Conservation (phyloP, 345 rosid genomes). For the Brassica carinata region DNA sequence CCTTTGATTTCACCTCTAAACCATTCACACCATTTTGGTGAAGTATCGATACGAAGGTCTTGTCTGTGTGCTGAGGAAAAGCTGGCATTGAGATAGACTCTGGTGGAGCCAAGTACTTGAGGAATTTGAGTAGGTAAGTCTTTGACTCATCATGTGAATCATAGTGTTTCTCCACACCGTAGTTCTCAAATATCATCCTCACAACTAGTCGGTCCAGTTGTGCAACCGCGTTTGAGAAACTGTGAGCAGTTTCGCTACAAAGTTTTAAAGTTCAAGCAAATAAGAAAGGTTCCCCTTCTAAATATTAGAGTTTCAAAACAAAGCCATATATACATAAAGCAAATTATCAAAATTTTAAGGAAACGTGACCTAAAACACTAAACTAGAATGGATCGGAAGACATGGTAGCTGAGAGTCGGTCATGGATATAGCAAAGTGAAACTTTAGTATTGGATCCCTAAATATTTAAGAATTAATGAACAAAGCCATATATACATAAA, state of each 20-base stretch:
- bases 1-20: constrained; percentile 51
- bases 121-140: constrained; percentile 49
- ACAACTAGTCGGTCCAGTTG: constrained; percentile 52
- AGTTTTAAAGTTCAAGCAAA: background rate
- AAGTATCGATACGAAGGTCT: constrained; percentile 57
- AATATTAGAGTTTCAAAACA: background rate
- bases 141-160: constrained; percentile 42
- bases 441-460: background rate
- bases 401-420: background rate
- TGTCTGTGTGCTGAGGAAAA: constrained; percentile 54
- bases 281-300: background rate
- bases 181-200: constrained; percentile 61
- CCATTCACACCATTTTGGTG: constrained; percentile 61
- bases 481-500: background rate
- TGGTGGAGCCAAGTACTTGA: constrained; percentile 48
- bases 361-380: background rate
- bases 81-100: constrained; percentile 39
- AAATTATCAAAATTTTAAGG: background rate
- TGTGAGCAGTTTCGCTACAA: constrained; percentile 39
- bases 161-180: constrained; percentile 43
- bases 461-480: no score
- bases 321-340: background rate
- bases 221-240: constrained; percentile 37
- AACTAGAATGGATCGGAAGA: background rate
- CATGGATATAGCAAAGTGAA: background rate